Conservation (phyloP, 306 rosid species). For the Dalbergia cultrata region DNA sequence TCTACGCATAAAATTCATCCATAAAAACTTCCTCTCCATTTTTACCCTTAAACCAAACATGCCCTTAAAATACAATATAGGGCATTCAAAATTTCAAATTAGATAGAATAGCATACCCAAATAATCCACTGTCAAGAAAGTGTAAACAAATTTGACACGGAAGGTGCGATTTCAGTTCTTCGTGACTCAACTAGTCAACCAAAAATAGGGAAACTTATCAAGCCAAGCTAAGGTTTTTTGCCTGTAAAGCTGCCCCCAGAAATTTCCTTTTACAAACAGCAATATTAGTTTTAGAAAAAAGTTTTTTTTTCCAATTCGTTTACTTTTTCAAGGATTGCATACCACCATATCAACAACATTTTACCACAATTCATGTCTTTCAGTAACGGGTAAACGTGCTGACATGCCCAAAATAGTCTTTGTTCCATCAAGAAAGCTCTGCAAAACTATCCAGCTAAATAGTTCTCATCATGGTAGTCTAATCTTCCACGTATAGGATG, state of each 20-base stretch:
- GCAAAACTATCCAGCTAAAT: constrained; percentile 8
- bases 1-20: no score
- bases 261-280: neutral
- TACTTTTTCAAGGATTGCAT: neutral
- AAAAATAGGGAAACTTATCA: neutral
- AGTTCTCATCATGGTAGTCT: no score
- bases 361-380: neutral
- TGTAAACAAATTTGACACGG: no score
- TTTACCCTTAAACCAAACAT: no score
- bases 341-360: constrained; percentile 8
- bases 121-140: no score
- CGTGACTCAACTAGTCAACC: no score
- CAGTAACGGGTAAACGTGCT: neutral
- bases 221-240: neutral
- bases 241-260: neutral
- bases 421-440: constrained; percentile 12
- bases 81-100: no score
- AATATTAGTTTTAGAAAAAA: neutral
- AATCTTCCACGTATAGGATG: constrained; percentile 33
- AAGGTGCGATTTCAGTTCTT: no score
- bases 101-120: no score
- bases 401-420: constrained; percentile 4
- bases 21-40: no score
- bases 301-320: neutral
- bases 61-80: no score